A percentile compares a stretch with the other conserved stretches of the same genome.
These are phyloP conservation scores for Zygotorulaspora chibaensis DNA, from an alignment of 805 yeast genomes.

Conservation along the genomic window DNA sequence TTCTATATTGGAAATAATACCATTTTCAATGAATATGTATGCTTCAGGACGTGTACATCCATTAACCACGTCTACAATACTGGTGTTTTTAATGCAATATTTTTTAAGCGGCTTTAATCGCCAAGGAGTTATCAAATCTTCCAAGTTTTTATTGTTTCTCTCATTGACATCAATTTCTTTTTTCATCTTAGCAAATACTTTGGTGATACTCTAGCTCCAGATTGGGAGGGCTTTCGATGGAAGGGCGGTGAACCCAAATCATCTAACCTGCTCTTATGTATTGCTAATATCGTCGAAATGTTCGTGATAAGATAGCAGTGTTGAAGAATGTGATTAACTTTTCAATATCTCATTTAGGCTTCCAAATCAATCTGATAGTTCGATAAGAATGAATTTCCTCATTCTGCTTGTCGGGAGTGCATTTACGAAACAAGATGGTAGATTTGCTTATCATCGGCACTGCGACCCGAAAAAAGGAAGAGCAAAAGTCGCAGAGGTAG, in stretches of 20 bases:
- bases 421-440: background rate
- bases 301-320: background rate
- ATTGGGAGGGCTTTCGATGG: too few relatives aligned
- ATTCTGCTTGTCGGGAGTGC: background rate
- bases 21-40: slow-evolving; percentile 10
- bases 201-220: background rate
- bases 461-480: background rate
- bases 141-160: slow-evolving; percentile 9
- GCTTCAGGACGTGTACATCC: slow-evolving; percentile 4
- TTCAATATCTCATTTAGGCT: background rate
- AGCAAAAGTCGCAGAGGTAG: background rate
- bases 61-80: slow-evolving; percentile 11
- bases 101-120: slow-evolving; percentile 3
- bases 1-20: slow-evolving; percentile 11
- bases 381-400: background rate
- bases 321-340: background rate
- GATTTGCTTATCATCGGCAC: background rate
- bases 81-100: slow-evolving; percentile 11
- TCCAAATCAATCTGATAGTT: background rate
- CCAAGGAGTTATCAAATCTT: slow-evolving; percentile 7
- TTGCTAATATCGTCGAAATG: background rate
- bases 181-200: background rate
- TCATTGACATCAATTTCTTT: slow-evolving; percentile 9
- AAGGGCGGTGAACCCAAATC: background rate
- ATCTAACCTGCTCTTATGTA: background rate